Evolutionary conservation across 2,329 filamentous ascomycete genomes (phyloP), one percentile per base, ranked within the genome.

Genomic region (Trichoderma cornu-damae): DNA sequence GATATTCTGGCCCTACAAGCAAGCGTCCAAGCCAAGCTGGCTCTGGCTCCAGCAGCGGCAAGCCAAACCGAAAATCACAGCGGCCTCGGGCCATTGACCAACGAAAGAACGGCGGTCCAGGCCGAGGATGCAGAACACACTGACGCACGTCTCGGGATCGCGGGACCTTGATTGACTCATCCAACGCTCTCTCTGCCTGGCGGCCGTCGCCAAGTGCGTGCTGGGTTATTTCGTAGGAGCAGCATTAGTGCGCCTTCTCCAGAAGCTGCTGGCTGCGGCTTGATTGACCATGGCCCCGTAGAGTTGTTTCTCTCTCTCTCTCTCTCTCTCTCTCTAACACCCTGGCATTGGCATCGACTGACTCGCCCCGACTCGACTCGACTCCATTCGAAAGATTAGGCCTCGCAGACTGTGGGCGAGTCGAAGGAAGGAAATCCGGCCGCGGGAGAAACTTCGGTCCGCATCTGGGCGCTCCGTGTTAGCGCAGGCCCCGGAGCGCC

Each of bases 51-150:
- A 37, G 4, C 32, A 37, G 47, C 50, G 42, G 24, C 50, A 54
- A 52, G 38, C 37, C 37, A 43, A 22, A 22, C 20, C 22, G 40
- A 20, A 43, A 43, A 43, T 26, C 40, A 43, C 26, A 18, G 40
- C 49, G 22, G 30, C 37, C 37, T 43, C 49, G 11, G 26, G 11
- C 24, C 34, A 46, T 28, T 46, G 52, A 44, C 52, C 52, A 47
- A 55, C 52, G 52, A 22, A 16, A 51, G n/a, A 11, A 38, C 52
- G n/a, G 52, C 40, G 40, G 52, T 47, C 42, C 40, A 55, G 34
- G 42, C 52, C 42, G 40, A 43, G 11, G 40, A 55, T 55, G 52
- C 52, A 55, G 40, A 55, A 55, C 52, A 55, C 52, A 46, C 52
- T 46, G 40, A 46, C 32, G 52, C 52, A 55, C 40, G 42, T 55